Conservation (phyloP, 305 asterid species). For the Solanum hybrid region DNA sequence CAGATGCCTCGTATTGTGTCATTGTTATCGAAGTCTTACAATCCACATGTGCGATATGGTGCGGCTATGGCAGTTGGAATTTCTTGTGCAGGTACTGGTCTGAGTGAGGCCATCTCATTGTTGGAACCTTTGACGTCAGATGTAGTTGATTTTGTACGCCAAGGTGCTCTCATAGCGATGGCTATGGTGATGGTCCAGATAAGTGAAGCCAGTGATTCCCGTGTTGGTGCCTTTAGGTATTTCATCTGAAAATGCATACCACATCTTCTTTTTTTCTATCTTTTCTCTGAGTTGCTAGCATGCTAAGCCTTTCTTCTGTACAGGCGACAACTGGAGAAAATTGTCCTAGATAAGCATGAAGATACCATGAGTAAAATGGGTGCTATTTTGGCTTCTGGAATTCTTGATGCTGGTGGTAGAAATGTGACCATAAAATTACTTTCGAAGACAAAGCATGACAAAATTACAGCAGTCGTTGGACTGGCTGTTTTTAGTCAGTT, state of each 20-base stretch:
- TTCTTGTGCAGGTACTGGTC: constrained; percentile 98
- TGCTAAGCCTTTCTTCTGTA: not conserved
- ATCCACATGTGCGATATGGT: constrained; percentile 95
- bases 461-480: constrained; percentile 86
- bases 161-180: constrained; percentile 99
- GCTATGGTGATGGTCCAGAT: constrained; percentile 97
- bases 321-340: constrained; percentile 96
- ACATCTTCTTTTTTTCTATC: not conserved
- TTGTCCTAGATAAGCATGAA: constrained; percentile 91
- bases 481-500: constrained; percentile 97
- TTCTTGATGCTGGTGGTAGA: constrained; percentile 93
- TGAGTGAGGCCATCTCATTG: constrained; percentile 97
- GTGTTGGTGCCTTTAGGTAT: constrained; percentile 95
- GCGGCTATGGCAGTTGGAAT: constrained; percentile 98
- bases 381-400: constrained; percentile 93
- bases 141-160: constrained; percentile 94
- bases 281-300: not conserved
- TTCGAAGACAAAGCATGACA: constrained; percentile 88
- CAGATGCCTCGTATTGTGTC: constrained; percentile 92
- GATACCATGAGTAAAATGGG: constrained; percentile 99
- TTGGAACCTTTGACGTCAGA: constrained; percentile 95
- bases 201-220: constrained; percentile 93
- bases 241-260: constrained; percentile 1
- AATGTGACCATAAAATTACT: constrained; percentile 74
- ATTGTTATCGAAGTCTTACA: constrained; percentile 73